phyloP scores from a whole-genome alignment of 1,284 basidiomycete genomes.

The Ustilago tritici region DNA sequence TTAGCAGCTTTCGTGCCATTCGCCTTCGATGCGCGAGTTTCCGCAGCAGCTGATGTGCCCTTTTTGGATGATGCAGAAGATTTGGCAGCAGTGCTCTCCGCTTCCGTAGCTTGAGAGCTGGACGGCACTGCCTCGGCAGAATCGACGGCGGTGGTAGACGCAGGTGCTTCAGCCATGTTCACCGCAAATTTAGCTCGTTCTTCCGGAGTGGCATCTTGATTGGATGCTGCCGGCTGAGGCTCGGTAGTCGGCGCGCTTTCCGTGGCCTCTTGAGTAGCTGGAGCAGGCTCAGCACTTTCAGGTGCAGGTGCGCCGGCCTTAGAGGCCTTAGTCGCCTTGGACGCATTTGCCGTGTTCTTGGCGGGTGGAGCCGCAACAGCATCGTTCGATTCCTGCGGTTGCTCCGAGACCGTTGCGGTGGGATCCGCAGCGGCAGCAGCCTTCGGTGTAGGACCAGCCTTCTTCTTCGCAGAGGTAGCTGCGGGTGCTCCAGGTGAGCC shows the following conservation, averaged over 20 bases:
- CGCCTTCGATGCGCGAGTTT: constrained; percentile 14
- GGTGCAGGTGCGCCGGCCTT: constrained; percentile 1
- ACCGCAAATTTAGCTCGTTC: too few relatives aligned
- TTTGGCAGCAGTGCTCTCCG: neutral
- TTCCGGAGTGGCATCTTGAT: too few relatives aligned
- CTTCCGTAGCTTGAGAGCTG: neutral
- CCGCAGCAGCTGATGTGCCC: constrained; percentile 6
- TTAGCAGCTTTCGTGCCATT: neutral
- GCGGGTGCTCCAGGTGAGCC: neutral
- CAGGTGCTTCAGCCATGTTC: neutral
- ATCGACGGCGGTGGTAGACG: neutral
- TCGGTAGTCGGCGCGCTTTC: neutral
- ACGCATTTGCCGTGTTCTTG: constrained; percentile 7
- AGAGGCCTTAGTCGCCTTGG: constrained; percentile 4
- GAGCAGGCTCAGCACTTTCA: neutral
- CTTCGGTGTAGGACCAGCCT: neutral
- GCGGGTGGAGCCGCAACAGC: neutral
- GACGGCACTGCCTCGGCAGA: neutral
- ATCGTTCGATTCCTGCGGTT: neutral
- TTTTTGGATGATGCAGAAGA: neutral
- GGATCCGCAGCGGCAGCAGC: neutral
- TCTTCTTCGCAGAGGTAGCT: constrained; percentile 8
- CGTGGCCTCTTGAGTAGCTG: neutral
- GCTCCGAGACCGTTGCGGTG: neutral
- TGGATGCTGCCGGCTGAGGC: neutral